Percentiles rank a stretch among this genome's conserved stretches.
phyloP scores from a whole-genome alignment of 352 stramenopile genomes.

The Globisporangium abappressorium region DNA sequence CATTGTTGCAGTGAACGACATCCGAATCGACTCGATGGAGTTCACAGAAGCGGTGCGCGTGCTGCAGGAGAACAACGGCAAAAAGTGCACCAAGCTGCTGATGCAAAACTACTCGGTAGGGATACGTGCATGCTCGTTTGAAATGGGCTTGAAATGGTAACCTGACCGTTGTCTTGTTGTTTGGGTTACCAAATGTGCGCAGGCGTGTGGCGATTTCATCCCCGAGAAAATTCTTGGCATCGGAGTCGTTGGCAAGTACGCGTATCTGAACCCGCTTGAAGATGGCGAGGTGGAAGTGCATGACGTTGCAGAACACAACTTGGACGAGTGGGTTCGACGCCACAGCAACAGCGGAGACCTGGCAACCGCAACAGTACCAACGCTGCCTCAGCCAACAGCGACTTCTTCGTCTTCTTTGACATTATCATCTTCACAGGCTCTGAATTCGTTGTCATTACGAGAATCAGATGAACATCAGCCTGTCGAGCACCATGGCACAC shows the following conservation, averaged over 20 bases:
- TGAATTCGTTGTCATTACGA: background rate
- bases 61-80: slow-evolving; percentile 84
- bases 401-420: background rate
- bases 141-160: background rate
- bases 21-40: slow-evolving; percentile 81
- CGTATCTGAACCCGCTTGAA: slow-evolving; percentile 59
- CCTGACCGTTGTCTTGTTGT: background rate
- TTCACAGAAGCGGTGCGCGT: slow-evolving; percentile 75
- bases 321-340: slow-evolving; percentile 55
- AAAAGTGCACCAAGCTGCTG: slow-evolving; percentile 82
- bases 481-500: slow-evolving; percentile 4
- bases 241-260: slow-evolving; percentile 78
- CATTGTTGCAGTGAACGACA: slow-evolving; percentile 87
- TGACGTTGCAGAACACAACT: slow-evolving; percentile 38
- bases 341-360: slow-evolving; percentile 28
- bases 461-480: background rate
- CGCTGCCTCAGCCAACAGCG: slow-evolving; percentile 9
- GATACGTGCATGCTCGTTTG: background rate
- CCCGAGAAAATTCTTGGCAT: slow-evolving; percentile 84
- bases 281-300: slow-evolving; percentile 35
- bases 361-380: slow-evolving; percentile 22
- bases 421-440: background rate
- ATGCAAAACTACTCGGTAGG: slow-evolving; percentile 85
- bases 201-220: slow-evolving; percentile 83
- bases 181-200: background rate